Conservation (phyloP, 441 rosid genomes). For the Jatropha podagrica region DNA sequence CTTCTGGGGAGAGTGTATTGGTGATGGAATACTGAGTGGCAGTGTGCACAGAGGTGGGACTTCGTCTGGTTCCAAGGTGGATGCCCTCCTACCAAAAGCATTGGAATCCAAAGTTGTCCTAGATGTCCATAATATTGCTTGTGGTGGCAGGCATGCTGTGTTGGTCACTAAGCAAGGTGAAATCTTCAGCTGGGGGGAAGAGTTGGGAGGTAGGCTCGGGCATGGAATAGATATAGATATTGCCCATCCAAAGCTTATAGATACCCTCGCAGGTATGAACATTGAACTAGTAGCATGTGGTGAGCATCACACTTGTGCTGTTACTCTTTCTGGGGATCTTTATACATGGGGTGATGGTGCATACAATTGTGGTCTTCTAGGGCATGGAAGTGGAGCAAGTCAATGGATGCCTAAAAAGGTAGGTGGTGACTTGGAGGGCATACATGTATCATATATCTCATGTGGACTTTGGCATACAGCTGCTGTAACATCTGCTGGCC, state of each 20-base stretch:
- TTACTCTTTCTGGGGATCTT: constrained; percentile 77
- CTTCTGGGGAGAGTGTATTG: constrained; percentile 75
- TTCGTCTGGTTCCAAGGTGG: constrained; percentile 37
- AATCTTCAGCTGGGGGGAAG: constrained; percentile 89
- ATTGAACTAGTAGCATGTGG: constrained; percentile 80
- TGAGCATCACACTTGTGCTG: constrained; percentile 82
- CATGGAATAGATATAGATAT: constrained; percentile 70
- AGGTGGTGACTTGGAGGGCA: constrained; percentile 57
- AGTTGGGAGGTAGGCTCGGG: constrained; percentile 83
- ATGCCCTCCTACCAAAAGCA: constrained; percentile 62
- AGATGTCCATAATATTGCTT: constrained; percentile 70
- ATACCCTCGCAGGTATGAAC: constrained; percentile 52
- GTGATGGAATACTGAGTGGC: constrained; percentile 54
- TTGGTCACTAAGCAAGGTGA: constrained; percentile 83
- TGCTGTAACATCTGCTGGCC: constrained; percentile 71
- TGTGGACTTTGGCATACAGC: constrained; percentile 98
- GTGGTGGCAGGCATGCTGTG: constrained; percentile 77
- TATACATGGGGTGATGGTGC: constrained; percentile 94
- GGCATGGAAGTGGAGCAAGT: constrained; percentile 84
- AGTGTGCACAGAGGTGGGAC: constrained; percentile 33
- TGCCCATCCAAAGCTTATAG: constrained; percentile 63
- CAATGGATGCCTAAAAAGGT: constrained; percentile 85
- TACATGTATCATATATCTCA: constrained; percentile 59
- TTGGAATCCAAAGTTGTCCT: constrained; percentile 62
- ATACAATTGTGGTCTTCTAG: constrained; percentile 63